phyloP scores from a whole-genome alignment of 768 basidiomycete species.

The Phaeolepiota aurea region DNA sequence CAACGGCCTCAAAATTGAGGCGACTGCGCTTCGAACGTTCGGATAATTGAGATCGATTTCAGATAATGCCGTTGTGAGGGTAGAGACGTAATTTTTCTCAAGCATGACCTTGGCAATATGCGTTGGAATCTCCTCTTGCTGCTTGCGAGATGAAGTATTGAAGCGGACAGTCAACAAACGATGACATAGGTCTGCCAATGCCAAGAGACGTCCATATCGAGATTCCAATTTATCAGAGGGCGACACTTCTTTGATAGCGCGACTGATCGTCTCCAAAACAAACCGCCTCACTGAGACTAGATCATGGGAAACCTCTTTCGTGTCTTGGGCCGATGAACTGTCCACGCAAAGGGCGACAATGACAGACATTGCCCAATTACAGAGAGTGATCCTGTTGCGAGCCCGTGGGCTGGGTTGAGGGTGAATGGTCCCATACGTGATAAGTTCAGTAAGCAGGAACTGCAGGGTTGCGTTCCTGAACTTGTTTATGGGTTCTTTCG shows the following conservation, averaged over 20 bases:
- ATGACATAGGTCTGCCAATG: slow-evolving; percentile 80
- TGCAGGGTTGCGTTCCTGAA: slow-evolving; percentile 61
- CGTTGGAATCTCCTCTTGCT: slow-evolving; percentile 69
- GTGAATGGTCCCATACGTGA: slow-evolving; percentile 69
- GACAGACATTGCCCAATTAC: slow-evolving; percentile 85
- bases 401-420: slow-evolving; percentile 48
- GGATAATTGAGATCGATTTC: slow-evolving; percentile 97
- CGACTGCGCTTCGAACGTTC: slow-evolving; percentile 78
- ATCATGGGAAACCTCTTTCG: slow-evolving; percentile 72
- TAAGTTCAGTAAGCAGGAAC: slow-evolving; percentile 76
- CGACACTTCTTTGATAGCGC: slow-evolving; percentile 74
- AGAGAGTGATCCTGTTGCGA: slow-evolving; percentile 52
- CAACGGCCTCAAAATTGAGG: slow-evolving; percentile 79
- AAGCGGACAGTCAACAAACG: slow-evolving; percentile 79
- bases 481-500: slow-evolving; percentile 58
- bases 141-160: slow-evolving; percentile 46
- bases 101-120: slow-evolving; percentile 97
- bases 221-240: slow-evolving; percentile 52
- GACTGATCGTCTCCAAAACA: slow-evolving; percentile 82
- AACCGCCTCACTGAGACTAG: slow-evolving; percentile 87
- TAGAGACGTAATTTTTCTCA: slow-evolving; percentile 92
- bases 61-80: slow-evolving; percentile 78
- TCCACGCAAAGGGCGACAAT: slow-evolving; percentile 93
- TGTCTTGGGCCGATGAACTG: slow-evolving; percentile 50
- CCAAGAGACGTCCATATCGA: slow-evolving; percentile 84